phyloP scores from a whole-genome alignment of 345 rosid genomes.

The Salix exigua region DNA sequence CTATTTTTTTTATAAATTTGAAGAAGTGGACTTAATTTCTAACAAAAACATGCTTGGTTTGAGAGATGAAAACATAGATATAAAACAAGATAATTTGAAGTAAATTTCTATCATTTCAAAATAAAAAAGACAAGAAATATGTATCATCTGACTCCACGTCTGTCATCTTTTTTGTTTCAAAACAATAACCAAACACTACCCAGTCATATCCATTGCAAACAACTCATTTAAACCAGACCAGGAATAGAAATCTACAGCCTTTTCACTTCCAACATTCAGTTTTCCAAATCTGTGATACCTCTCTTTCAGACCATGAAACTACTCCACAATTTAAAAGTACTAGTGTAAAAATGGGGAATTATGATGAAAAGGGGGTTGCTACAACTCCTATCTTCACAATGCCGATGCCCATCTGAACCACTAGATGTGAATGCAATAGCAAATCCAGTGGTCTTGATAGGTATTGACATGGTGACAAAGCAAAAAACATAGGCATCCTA shows the following conservation, averaged over 20 bases:
- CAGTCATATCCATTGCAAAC: too few species aligned
- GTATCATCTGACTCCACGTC: too few species aligned
- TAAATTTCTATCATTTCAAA: too few species aligned
- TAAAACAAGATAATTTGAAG: too few species aligned
- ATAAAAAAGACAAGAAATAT: too few species aligned
- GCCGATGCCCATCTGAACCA: not conserved
- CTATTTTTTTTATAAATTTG: not conserved
- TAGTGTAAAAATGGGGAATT: not conserved
- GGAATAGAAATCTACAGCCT: not conserved
- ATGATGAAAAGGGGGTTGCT: not conserved
- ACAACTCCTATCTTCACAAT: not conserved
- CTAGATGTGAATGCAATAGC: not conserved
- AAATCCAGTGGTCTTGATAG: not conserved
- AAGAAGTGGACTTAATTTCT: not conserved
- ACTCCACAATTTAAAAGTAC: not conserved
- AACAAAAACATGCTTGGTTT: not conserved
- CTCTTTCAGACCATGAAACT: not conserved
- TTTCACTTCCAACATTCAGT: not conserved
- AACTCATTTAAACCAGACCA: not conserved
- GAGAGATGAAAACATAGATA: not conserved
- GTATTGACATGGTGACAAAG: not conserved
- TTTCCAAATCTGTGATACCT: not conserved
- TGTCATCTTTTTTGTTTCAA: too few species aligned
- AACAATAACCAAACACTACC: too few species aligned
- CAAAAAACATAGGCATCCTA: not conserved